Evolutionary conservation across 2,329 filamentous ascomycete genomes (phyloP).

Genomic region (Bipolaris oryzae): DNA sequence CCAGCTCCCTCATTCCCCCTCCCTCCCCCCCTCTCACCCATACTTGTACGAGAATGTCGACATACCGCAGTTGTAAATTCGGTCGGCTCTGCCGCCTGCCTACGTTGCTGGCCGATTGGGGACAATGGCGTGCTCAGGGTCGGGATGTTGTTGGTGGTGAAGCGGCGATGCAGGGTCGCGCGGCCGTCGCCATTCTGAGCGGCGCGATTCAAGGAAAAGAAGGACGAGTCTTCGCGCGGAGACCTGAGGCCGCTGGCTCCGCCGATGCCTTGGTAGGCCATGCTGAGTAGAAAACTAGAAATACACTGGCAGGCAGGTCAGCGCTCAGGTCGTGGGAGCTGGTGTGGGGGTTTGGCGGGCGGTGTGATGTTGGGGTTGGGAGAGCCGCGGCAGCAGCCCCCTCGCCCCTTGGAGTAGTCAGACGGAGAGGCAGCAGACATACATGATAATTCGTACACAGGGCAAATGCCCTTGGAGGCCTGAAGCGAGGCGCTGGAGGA

Average conservation of each 20-base stretch:
- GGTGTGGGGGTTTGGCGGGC: constrained; percentile 45
- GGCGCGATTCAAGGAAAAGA: constrained; percentile 71
- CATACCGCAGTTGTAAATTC: constrained; percentile 61
- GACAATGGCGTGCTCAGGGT: constrained; percentile 75
- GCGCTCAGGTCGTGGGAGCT: constrained; percentile 25
- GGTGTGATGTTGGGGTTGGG: constrained; percentile 36
- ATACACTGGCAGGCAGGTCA: constrained; percentile 47
- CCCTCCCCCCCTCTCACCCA: too few species aligned
- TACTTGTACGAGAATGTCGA: constrained; percentile 29
- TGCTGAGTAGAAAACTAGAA: constrained; percentile 49
- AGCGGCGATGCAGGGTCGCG: constrained; percentile 82
- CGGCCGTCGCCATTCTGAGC: constrained; percentile 69
- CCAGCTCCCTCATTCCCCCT: constrained; percentile 2
- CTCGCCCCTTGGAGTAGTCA: constrained; percentile 13
- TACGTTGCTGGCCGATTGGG: constrained; percentile 61
- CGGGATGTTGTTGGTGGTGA: constrained; percentile 86
- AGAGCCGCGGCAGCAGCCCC: constrained; percentile 19
- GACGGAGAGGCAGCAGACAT: constrained; percentile 21
- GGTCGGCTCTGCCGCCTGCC: constrained; percentile 60
- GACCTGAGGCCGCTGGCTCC: constrained; percentile 78
- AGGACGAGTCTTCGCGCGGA: constrained; percentile 75
- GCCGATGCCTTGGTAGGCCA: constrained; percentile 69
- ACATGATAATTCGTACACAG: constrained; percentile 39
- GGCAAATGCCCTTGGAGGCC: constrained; percentile 31
- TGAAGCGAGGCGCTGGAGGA: constrained; percentile 22